Base-by-base conservation (phyloP, 139 green algal genomes). In the Monoraphidium neglectum region DNA sequence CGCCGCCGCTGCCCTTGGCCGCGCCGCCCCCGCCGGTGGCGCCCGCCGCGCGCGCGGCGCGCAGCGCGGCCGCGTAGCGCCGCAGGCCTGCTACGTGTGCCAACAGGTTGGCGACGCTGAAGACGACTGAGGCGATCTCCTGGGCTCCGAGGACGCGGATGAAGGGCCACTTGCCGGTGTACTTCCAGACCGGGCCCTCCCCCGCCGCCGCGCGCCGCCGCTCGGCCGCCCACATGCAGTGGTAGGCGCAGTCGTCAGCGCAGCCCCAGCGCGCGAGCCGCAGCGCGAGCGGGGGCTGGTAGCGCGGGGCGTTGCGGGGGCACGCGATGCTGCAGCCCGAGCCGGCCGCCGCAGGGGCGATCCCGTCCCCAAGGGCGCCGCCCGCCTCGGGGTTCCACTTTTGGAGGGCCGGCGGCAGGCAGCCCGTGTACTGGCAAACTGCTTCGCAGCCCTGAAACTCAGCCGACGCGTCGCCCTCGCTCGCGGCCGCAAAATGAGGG, bases 91-190 rank as follows among this genome's bases (percentile, higher is more conserved):
- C 63, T 32, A 76, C 40, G 63, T 95, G 90, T 0, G 87, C 88
- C 15, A 74, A 74, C 28, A 97, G 79, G 79, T 98, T 98, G 53
- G 79, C 74, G 0, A 97, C n/a, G 28, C 88, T 95, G 54, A 95
- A 89, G 0, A 89, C 2, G 16, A 94, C 84, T 10, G 89, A 94
- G 0, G 82, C 77, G 0, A 83, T 49, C 82, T 97, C 93, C 79
- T 97, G 90, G 30, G 84, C 68, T 4, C 93, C 93, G 23, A 86
- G 21, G 21, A 94, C 61, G 0, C 93, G 81, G 21, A 54, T 35
- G 68, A 98, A 98, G 0, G 93, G 91, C 93, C 93, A 98, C 70
- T 98, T 98, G 78, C 93, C 93, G 78, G 80, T 87, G 77, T 98
- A 98, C 68, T 98, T 97, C 16, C 63, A 66, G 0, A 68, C 43